Evolutionary conservation across 202 grass and related monocot species (phyloP).

Genomic region (Hordeum pubiflorum): DNA sequence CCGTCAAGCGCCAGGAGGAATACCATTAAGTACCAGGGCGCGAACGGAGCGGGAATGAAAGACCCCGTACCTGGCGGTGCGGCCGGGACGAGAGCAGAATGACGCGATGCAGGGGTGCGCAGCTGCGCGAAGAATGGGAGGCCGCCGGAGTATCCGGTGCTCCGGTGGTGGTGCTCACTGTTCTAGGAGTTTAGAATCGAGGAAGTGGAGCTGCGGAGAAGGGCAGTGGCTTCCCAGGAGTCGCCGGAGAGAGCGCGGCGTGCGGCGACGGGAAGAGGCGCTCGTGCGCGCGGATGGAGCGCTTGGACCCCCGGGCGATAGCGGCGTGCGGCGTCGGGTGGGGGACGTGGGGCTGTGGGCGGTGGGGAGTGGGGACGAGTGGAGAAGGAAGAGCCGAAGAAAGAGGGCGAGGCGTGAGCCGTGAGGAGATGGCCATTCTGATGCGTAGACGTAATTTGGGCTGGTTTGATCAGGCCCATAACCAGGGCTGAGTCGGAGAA

Average conservation of each 20-base stretch:
- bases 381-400: neutral
- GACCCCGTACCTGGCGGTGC: neutral
- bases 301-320: neutral
- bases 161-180: neutral
- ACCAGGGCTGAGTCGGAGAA: neutral
- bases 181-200: neutral
- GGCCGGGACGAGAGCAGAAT: neutral
- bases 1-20: neutral
- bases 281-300: neutral
- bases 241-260: neutral
- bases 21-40: conserved; percentile 1
- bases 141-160: neutral
- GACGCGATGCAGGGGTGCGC: neutral
- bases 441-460: neutral
- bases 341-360: neutral
- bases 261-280: neutral
- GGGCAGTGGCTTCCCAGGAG: neutral
- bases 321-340: neutral
- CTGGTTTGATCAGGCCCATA: neutral
- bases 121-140: neutral
- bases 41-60: neutral
- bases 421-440: neutral
- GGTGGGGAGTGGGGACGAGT: neutral
- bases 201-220: neutral
- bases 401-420: neutral